A percentile compares a stretch with the other conserved stretches of the same genome.
These are phyloP conservation scores for Trichaptum fuscoviolaceum DNA, from an alignment of 768 basidiomycete genomes.

Conservation along the genomic window DNA sequence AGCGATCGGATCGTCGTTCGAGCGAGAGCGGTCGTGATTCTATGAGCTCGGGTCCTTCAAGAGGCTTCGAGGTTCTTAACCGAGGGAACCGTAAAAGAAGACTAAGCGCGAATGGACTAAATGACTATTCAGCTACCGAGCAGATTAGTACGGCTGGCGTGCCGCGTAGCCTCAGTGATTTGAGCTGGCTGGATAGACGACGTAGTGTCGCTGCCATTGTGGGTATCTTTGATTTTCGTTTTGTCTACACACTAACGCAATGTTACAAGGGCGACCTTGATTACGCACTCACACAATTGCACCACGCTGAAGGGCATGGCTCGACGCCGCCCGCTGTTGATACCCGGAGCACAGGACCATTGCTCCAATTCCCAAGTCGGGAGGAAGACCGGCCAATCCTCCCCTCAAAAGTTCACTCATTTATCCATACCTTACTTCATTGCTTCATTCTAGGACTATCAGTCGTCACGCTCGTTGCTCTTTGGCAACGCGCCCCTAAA, in stretches of 20 bases:
- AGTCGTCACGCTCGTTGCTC: conserved; percentile 48
- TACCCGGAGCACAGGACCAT: conserved; percentile 36
- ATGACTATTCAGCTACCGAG: background rate
- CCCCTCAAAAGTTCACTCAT: conserved; percentile 32
- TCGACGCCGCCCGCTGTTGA: conserved; percentile 51
- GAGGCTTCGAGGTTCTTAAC: conserved; percentile 50
- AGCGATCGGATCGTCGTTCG: conserved; percentile 36
- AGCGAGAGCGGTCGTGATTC: conserved; percentile 42
- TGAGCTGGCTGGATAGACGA: conserved; percentile 75
- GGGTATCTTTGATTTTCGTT: conserved; percentile 22
- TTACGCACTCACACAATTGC: conserved; percentile 55
- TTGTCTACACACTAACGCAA: conserved; percentile 11
- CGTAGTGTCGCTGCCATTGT: conserved; percentile 70
- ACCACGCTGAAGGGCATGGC: conserved; percentile 35
- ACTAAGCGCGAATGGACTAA: conserved; percentile 6
- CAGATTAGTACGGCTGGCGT: conserved; percentile 12
- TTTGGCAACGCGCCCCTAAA: conserved; percentile 52
- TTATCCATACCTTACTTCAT: conserved; percentile 51
- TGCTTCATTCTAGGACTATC: conserved; percentile 52
- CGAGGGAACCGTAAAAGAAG: conserved; percentile 35
- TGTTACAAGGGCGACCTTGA: conserved; percentile 63
- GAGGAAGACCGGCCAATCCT: conserved; percentile 21
- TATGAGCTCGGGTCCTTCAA: conserved; percentile 33
- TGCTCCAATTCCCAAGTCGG: conserved; percentile 19
- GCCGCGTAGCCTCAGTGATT: conserved; percentile 57